Evolutionary conservation across 176 grass and related monocot species (phyloP).

Genomic region (Eremochloa ophiuroides): DNA sequence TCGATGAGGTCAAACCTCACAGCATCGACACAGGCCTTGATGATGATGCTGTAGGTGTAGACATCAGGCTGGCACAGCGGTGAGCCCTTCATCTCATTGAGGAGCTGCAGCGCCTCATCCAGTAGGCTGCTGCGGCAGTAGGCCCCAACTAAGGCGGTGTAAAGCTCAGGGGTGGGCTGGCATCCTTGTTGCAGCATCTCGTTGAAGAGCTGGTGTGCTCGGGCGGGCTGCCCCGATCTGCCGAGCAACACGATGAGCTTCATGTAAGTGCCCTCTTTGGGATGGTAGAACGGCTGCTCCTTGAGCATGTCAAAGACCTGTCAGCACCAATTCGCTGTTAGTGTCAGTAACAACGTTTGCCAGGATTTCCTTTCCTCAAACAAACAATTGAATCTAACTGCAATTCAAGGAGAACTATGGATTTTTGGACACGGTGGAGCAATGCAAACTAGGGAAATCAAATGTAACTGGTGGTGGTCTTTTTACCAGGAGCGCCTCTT

Average conservation of each 20-base stretch:
- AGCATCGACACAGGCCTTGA: conserved; percentile 70
- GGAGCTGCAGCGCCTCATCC: conserved; percentile 63
- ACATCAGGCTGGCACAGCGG: conserved; percentile 84
- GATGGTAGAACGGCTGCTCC: conserved; percentile 73
- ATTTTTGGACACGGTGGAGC: background rate
- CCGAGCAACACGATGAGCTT: conserved; percentile 74
- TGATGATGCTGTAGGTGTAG: conserved; percentile 84
- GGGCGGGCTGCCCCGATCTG: conserved; percentile 64
- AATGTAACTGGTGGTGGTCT: background rate
- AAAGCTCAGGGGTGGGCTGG: conserved; percentile 57
- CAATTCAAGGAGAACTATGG: background rate
- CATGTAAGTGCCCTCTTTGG: conserved; percentile 85
- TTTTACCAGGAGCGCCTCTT: conserved; percentile 66
- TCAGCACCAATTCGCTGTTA: background rate
- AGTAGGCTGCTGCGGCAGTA: conserved; percentile 60
- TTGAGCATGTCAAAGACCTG: conserved; percentile 85
- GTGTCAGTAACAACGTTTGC: background rate
- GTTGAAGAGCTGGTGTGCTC: conserved; percentile 55
- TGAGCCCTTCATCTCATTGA: conserved; percentile 56
- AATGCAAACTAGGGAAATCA: background rate
- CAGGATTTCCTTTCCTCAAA: background rate
- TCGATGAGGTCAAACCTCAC: conserved; percentile 61
- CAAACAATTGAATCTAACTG: background rate
- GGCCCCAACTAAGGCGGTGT: conserved; percentile 68
- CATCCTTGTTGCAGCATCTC: conserved; percentile 65